These are phyloP conservation scores for Handroanthus guayacan DNA, from an alignment of 257 asterid species.

Conservation along the genomic window DNA sequence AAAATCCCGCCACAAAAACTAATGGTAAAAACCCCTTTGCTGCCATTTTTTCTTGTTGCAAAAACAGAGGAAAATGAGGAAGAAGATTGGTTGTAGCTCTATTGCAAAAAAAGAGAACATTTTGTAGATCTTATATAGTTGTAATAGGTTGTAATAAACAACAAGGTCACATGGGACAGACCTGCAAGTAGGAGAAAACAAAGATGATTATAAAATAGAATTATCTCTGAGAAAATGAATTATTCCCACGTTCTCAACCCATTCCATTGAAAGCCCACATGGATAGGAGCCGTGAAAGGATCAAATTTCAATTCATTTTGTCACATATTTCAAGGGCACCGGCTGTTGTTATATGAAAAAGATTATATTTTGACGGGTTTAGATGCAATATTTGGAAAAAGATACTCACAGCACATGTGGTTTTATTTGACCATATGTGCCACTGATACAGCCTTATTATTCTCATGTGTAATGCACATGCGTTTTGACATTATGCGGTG, in stretches of 20 bases:
- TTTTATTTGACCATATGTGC: slow-evolving; percentile 34
- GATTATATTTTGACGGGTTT: slow-evolving; percentile 26
- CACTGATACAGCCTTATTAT: slow-evolving; percentile 29
- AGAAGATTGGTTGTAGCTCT: neutral
- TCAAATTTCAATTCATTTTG: slow-evolving; percentile 16
- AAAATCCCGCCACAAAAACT: slow-evolving; percentile 24
- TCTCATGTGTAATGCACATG: slow-evolving; percentile 49
- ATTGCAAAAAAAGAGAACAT: slow-evolving; percentile 5
- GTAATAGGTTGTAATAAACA: neutral
- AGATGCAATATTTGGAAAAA: slow-evolving; percentile 11
- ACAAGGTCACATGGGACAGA: slow-evolving; percentile 41
- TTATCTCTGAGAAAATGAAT: slow-evolving; percentile 43
- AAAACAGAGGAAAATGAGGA: neutral
- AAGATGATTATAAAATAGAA: neutral
- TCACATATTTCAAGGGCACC: slow-evolving; percentile 1
- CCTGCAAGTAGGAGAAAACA: slow-evolving; percentile 21
- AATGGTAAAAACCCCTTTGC: neutral
- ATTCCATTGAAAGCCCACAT: slow-evolving; percentile 41
- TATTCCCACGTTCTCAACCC: slow-evolving; percentile 52
- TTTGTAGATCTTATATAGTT: slow-evolving; percentile 38
- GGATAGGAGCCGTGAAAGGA: slow-evolving; percentile 43
- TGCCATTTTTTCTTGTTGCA: slow-evolving; percentile 37
- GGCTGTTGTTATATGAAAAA: neutral
- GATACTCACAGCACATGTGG: slow-evolving; percentile 41
- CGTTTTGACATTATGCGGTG: slow-evolving; percentile 16